phyloP scores from a whole-genome alignment of 768 basidiomycete genomes.

The Leucosporidium scottii region DNA sequence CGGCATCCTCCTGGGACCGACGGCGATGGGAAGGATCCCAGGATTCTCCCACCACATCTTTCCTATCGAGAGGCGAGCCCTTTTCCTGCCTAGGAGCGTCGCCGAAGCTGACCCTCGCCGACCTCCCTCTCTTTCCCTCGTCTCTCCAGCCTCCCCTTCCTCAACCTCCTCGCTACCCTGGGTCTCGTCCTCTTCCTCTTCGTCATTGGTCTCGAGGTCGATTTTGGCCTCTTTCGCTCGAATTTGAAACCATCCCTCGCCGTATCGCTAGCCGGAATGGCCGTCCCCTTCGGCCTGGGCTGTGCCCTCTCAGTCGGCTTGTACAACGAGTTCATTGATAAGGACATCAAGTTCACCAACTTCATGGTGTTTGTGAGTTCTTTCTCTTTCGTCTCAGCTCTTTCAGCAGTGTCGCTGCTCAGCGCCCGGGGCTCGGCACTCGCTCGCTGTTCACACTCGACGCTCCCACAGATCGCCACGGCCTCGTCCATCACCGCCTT shows the following conservation, averaged over 20 bases:
- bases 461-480: slow-evolving; percentile 52
- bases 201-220: slow-evolving; percentile 77
- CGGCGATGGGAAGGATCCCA: slow-evolving; percentile 56
- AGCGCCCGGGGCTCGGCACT: slow-evolving; percentile 41
- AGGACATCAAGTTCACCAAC: slow-evolving; percentile 62
- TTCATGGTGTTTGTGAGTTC: slow-evolving; percentile 48
- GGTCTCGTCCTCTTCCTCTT: slow-evolving; percentile 52
- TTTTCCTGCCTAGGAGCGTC: not conserved
- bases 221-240: slow-evolving; percentile 59
- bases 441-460: not conserved
- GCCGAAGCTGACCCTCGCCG: not conserved
- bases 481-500: slow-evolving; percentile 60
- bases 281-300: slow-evolving; percentile 73
- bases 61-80: slow-evolving; percentile 45
- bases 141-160: slow-evolving; percentile 45
- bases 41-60: slow-evolving; percentile 76
- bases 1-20: slow-evolving; percentile 73
- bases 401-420: slow-evolving; percentile 45
- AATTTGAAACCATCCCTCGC: slow-evolving; percentile 55
- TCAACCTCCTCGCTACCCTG: slow-evolving; percentile 66
- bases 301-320: slow-evolving; percentile 66
- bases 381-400: not conserved
- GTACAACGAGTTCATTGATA: slow-evolving; percentile 56
- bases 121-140: not conserved
- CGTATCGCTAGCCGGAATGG: slow-evolving; percentile 62